Evolutionary conservation across 805 yeast species (phyloP).

Genomic region (Saccharomyces cerevisiae): DNA sequence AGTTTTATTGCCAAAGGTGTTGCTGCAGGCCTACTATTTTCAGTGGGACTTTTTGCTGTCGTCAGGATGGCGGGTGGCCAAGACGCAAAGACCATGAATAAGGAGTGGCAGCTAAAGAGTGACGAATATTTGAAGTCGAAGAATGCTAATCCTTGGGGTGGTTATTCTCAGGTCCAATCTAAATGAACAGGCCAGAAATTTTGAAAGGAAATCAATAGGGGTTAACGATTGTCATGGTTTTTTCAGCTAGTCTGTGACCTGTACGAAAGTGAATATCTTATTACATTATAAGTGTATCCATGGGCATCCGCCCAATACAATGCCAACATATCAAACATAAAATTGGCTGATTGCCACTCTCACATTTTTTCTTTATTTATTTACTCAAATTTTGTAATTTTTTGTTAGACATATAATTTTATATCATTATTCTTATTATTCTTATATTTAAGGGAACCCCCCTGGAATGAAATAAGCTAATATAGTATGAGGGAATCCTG

Average conservation of each 20-base stretch:
- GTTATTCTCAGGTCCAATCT: constrained; percentile 82
- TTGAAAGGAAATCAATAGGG: neutral
- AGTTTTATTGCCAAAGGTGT: constrained; percentile 70
- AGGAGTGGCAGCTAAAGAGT: constrained; percentile 95
- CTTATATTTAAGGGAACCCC: neutral
- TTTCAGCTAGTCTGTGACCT: neutral
- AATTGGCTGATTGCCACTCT: neutral
- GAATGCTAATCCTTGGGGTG: constrained; percentile 92
- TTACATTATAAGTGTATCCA: neutral
- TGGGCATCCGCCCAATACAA: neutral
- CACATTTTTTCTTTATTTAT: neutral
- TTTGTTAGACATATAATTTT: neutral
- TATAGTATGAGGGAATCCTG: neutral
- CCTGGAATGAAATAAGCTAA: neutral
- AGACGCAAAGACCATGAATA: constrained; percentile 67
- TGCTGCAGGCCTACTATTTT: constrained; percentile 46
- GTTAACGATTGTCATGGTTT: neutral
- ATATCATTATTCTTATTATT: neutral
- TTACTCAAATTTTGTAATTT: neutral
- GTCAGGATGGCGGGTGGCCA: constrained; percentile 43
- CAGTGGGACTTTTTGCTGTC: constrained; percentile 40
- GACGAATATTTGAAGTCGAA: constrained; percentile 91
- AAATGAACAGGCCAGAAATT: constrained; percentile 29
- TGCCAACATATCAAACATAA: neutral
- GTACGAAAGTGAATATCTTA: neutral